A percentile compares a stretch with the other conserved stretches of the same genome.
Evolutionary conservation across 2,329 filamentous ascomycete genomes (phyloP).

Genomic region (Chalaropsis thielavioides): DNA sequence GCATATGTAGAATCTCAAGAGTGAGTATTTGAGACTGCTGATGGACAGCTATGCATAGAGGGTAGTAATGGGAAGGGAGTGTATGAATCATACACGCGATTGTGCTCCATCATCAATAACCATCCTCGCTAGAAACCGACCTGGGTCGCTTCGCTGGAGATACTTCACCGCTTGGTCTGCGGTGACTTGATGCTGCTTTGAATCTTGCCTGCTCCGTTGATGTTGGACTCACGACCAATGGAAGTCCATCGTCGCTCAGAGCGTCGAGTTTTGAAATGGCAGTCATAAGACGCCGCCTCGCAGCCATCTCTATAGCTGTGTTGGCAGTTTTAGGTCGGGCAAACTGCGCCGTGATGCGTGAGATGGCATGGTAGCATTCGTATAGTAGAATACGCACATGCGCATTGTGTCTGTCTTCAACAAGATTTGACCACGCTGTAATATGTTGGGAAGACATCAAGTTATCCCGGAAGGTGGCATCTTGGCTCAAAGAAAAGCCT

Average conservation of each 20-base stretch:
- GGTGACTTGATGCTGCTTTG: slow-evolving; percentile 16
- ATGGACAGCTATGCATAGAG: background rate
- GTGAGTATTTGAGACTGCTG: background rate
- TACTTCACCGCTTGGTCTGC: slow-evolving; percentile 28
- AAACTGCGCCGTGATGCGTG: slow-evolving; percentile 39
- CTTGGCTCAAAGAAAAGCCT: slow-evolving; percentile 25
- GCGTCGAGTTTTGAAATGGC: slow-evolving; percentile 34
- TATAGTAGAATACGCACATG: slow-evolving; percentile 40
- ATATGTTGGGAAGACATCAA: background rate
- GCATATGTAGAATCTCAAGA: too few relatives aligned
- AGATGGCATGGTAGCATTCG: slow-evolving; percentile 41
- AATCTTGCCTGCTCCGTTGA: background rate
- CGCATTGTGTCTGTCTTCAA: slow-evolving; percentile 32
- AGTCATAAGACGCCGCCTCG: slow-evolving; percentile 35
- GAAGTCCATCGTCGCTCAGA: slow-evolving; percentile 13
- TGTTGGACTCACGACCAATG: background rate
- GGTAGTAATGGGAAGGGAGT: background rate
- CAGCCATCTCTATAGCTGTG: slow-evolving; percentile 37
- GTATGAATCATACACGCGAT: background rate
- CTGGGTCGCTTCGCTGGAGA: slow-evolving; percentile 33
- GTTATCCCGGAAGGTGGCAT: background rate
- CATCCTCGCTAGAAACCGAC: slow-evolving; percentile 19
- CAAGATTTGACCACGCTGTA: slow-evolving; percentile 20
- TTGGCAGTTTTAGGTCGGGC: slow-evolving; percentile 37
- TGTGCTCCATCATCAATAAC: background rate